Percentiles rank a stretch among this genome's conserved stretches.
Conservation (phyloP, 2,329 filamentous ascomycete genomes). For the Elsinoe ampelina region DNA sequence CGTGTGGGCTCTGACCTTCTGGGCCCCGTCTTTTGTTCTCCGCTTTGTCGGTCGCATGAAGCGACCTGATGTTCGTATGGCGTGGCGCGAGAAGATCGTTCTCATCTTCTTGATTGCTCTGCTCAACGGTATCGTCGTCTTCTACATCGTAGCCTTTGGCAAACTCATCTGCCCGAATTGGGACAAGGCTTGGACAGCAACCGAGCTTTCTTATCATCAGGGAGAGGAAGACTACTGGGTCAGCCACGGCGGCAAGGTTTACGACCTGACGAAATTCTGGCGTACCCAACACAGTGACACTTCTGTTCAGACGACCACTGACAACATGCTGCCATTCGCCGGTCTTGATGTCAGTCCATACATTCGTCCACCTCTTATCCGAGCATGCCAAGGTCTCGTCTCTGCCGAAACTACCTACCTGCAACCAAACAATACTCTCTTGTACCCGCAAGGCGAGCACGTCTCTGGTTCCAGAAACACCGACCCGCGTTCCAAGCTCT, state of each 20-base stretch:
- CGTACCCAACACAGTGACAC: slow-evolving; percentile 73
- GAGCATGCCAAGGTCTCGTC: slow-evolving; percentile 67
- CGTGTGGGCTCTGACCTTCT: slow-evolving; percentile 84
- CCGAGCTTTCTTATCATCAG: slow-evolving; percentile 61
- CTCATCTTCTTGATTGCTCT: slow-evolving; percentile 71
- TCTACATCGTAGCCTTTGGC: slow-evolving; percentile 86
- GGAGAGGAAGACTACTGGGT: slow-evolving; percentile 76
- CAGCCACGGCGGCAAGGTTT: slow-evolving; percentile 77
- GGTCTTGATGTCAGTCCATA: slow-evolving; percentile 76
- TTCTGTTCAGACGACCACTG: slow-evolving; percentile 46
- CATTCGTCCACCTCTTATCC: slow-evolving; percentile 66
- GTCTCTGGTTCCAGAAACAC: slow-evolving; percentile 53
- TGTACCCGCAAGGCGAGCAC: slow-evolving; percentile 47
- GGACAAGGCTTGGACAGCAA: slow-evolving; percentile 74
- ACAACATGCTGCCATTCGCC: slow-evolving; percentile 66
- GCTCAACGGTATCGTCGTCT: slow-evolving; percentile 72
- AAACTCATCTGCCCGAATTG: slow-evolving; percentile 79
- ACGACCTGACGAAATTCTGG: slow-evolving; percentile 87
- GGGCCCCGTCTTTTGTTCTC: slow-evolving; percentile 81
- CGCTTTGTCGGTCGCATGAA: slow-evolving; percentile 88
- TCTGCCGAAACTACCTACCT: slow-evolving; percentile 48
- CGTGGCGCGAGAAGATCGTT: slow-evolving; percentile 91
- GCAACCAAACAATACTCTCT: slow-evolving; percentile 54
- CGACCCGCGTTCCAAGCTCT: slow-evolving; percentile 41
- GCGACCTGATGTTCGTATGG: slow-evolving; percentile 89